Percentiles rank a stretch among this genome's conserved stretches.
These are phyloP conservation scores for Gamsiella multidivaricata DNA, from an alignment of 192 early-diverging fungal species.

Conservation along the genomic window DNA sequence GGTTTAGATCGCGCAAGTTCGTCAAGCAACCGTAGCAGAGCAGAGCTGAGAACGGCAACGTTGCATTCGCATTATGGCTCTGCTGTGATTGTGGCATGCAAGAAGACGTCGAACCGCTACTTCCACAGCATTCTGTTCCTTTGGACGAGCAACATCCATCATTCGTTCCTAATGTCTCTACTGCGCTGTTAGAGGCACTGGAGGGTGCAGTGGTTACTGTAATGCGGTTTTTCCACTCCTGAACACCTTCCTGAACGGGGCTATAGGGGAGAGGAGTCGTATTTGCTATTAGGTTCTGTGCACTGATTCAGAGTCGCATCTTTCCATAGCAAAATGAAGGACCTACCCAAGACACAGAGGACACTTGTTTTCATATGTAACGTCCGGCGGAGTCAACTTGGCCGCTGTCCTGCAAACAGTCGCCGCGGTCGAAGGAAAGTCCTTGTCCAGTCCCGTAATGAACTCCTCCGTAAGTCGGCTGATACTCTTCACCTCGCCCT, in stretches of 20 bases:
- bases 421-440: conserved; percentile 86
- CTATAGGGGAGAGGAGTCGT: conserved; percentile 27
- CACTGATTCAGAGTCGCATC: no score
- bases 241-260: conserved; percentile 57
- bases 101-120: neutral
- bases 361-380: conserved; percentile 61
- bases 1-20: conserved; percentile 60
- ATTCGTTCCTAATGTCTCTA: neutral
- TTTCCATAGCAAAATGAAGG: neutral
- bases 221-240: conserved; percentile 62
- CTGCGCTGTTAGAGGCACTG: neutral
- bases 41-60: conserved; percentile 44
- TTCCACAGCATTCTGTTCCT: neutral
- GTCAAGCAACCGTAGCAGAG: conserved; percentile 68
- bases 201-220: conserved; percentile 55
- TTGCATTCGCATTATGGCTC: neutral
- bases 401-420: conserved; percentile 85
- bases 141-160: conserved; percentile 24
- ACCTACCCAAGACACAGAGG: conserved; percentile 75
- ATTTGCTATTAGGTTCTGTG: no score
- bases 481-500: conserved; percentile 58
- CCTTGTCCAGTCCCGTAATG: conserved; percentile 79
- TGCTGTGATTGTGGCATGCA: neutral
- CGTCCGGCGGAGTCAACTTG: conserved; percentile 73
- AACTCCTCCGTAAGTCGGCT: conserved; percentile 79